Evolutionary conservation across 2,329 filamentous ascomycete genomes (phyloP).

Genomic region (Lachnellula subtilissima): DNA sequence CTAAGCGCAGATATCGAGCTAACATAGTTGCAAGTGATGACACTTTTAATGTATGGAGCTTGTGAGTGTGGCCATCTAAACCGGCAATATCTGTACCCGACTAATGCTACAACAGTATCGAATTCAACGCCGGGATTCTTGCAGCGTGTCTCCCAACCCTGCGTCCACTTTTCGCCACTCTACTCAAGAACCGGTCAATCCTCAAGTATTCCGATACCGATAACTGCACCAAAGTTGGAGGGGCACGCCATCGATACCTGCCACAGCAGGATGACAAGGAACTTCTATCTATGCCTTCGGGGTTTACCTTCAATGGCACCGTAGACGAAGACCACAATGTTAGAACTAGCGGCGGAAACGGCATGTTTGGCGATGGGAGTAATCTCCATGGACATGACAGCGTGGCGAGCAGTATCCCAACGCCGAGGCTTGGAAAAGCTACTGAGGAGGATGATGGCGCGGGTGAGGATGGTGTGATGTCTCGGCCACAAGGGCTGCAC

Average conservation of each 20-base stretch:
- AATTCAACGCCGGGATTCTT: slow-evolving; percentile 40
- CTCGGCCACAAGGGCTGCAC: background rate
- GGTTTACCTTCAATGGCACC: background rate
- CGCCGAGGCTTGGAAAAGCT: slow-evolving; percentile 1
- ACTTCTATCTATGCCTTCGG: background rate
- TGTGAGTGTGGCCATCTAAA: background rate
- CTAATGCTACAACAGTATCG: slow-evolving; percentile 29
- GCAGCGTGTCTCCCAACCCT: slow-evolving; percentile 41
- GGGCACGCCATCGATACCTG: background rate
- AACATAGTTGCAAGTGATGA: slow-evolving; percentile 10
- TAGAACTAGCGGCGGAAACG: background rate
- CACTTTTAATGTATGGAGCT: slow-evolving; percentile 40
- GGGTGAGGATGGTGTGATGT: background rate
- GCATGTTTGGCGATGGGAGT: slow-evolving; percentile 1
- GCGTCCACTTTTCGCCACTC: slow-evolving; percentile 35
- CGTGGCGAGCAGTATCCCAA: background rate
- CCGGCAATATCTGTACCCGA: slow-evolving; percentile 38
- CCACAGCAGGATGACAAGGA: background rate
- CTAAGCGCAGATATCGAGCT: background rate
- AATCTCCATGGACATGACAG: slow-evolving; percentile 2
- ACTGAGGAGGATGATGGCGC: background rate
- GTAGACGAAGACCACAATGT: background rate
- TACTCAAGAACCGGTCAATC: slow-evolving; percentile 25
- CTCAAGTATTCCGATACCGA: slow-evolving; percentile 1
- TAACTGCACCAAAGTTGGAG: background rate